Evolutionary conservation across 164 flowering plant genomes (phyloP).

Genomic region (Vitis rupestris): DNA sequence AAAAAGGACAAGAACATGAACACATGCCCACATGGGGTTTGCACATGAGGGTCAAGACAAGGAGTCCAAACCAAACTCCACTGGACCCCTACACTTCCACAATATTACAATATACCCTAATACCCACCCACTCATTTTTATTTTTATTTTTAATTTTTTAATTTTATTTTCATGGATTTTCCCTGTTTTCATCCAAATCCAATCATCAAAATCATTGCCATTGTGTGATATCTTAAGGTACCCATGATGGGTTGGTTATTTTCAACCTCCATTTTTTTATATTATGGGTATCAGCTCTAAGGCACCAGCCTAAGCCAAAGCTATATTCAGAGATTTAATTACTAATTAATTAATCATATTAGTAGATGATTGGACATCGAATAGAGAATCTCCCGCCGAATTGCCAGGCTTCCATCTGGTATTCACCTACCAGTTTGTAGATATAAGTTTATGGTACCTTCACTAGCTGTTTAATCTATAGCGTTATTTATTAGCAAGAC

Average conservation of each 20-base stretch:
- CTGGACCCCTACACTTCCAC: background rate
- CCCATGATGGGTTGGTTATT: background rate
- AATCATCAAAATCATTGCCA: slow-evolving; percentile 6
- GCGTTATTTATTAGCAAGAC: too few relatives aligned
- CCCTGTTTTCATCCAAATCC: background rate
- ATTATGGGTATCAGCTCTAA: too few relatives aligned
- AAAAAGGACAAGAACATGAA: slow-evolving; percentile 13
- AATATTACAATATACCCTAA: slow-evolving; percentile 8
- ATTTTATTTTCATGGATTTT: background rate
- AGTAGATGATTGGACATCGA: too few relatives aligned
- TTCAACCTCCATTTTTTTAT: background rate
- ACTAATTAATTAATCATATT: too few relatives aligned
- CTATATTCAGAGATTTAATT: too few relatives aligned
- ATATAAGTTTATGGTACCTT: too few relatives aligned
- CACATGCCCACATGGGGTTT: slow-evolving; percentile 45
- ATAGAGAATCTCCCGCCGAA: too few relatives aligned
- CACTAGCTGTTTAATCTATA: too few relatives aligned
- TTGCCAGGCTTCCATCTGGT: too few relatives aligned
- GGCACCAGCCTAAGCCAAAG: too few relatives aligned
- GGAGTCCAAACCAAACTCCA: background rate
- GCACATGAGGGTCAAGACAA: slow-evolving; percentile 34
- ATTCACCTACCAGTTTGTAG: too few relatives aligned
- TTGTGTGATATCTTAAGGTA: background rate
- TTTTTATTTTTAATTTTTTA: too few relatives aligned
- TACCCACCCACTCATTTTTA: background rate